phyloP scores from a whole-genome alignment of 257 asterid genomes.

The Jaltomata sinuosa region DNA sequence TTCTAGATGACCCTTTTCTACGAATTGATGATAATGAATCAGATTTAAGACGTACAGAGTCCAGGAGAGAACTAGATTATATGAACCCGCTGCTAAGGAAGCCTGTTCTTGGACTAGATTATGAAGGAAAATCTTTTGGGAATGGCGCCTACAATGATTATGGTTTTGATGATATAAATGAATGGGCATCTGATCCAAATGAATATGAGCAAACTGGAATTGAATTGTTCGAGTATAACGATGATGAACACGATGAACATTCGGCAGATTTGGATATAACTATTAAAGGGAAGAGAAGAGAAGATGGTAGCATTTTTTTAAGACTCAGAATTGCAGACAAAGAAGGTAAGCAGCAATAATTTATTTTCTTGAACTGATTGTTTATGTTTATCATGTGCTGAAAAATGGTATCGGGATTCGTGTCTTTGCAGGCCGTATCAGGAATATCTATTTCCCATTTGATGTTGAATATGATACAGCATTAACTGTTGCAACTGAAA shows the following conservation, averaged over 20 bases:
- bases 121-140: conserved; percentile 17
- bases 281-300: conserved; percentile 43
- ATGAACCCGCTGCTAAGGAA: conserved; percentile 18
- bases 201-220: conserved; percentile 34
- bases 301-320: conserved; percentile 35
- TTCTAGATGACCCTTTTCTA: conserved; percentile 37
- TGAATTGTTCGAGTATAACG: conserved; percentile 27
- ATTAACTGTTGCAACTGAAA: conserved; percentile 41
- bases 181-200: conserved; percentile 19
- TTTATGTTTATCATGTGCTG: not conserved
- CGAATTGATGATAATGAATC: conserved; percentile 16
- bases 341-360: conserved; percentile 23
- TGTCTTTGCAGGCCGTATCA: conserved; percentile 31
- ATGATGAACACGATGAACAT: conserved; percentile 22
- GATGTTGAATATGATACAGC: conserved; percentile 37
- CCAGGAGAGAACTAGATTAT: conserved; percentile 15
- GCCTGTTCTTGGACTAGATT: conserved; percentile 15
- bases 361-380: not conserved
- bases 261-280: conserved; percentile 22
- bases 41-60: conserved; percentile 15
- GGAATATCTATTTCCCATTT: conserved; percentile 45
- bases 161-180: conserved; percentile 24
- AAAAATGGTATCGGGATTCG: not conserved
- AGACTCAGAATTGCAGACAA: conserved; percentile 47
- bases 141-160: conserved; percentile 15